Evolutionary conservation across 176 grass and related monocot species (phyloP).

Genomic region (Luzula sylvatica): DNA sequence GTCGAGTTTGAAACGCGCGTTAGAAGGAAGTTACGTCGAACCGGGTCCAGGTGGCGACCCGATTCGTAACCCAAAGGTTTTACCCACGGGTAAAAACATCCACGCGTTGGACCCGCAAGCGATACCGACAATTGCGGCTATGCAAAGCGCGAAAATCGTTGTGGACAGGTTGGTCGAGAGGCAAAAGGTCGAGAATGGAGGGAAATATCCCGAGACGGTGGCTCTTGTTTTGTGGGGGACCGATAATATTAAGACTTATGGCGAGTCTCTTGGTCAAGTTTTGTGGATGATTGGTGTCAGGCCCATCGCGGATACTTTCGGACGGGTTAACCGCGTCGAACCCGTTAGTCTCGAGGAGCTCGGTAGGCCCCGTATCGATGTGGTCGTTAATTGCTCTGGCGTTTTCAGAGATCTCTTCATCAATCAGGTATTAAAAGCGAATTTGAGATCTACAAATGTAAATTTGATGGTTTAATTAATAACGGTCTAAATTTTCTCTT

Average conservation of each 20-base stretch:
- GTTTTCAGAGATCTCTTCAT: constrained; percentile 99
- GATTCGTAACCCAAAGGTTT: constrained; percentile 91
- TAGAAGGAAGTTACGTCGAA: constrained; percentile 83
- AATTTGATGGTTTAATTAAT: no score
- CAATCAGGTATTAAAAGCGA: constrained; percentile 58
- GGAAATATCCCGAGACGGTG: constrained; percentile 79
- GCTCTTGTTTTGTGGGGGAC: constrained; percentile 99
- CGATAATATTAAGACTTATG: constrained; percentile 98
- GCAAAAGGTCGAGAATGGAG: constrained; percentile 84
- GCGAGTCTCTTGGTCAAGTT: constrained; percentile 88
- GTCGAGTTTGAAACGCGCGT: constrained; percentile 75
- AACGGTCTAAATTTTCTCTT: neutral
- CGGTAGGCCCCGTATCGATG: constrained; percentile 80
- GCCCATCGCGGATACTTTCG: constrained; percentile 70
- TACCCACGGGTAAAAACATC: constrained; percentile 98
- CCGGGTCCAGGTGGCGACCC: constrained; percentile 93
- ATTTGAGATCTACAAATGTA: constrained; percentile 6
- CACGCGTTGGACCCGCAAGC: constrained; percentile 92
- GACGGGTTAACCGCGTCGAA: constrained; percentile 93
- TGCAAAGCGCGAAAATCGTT: constrained; percentile 94
- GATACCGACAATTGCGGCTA: constrained; percentile 72
- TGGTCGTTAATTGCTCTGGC: constrained; percentile 95
- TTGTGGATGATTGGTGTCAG: constrained; percentile 91
- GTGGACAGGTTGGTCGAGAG: constrained; percentile 84
- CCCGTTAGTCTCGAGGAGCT: constrained; percentile 88